phyloP scores from a whole-genome alignment of 495 filamentous ascomycete genomes.

The Clavariopsis aquatica region DNA sequence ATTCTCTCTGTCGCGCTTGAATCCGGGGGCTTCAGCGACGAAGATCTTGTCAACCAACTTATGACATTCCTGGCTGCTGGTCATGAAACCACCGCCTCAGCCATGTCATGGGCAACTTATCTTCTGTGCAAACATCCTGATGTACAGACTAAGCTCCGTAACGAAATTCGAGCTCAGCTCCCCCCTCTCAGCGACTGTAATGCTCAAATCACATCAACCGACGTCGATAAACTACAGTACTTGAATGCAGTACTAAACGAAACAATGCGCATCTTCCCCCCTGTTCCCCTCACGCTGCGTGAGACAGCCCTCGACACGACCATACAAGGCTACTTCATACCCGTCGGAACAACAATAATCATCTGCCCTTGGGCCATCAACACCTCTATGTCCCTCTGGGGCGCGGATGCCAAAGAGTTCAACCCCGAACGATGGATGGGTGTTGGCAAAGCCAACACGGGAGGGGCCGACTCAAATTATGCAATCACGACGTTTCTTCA shows the following conservation, averaged over 20 bases:
- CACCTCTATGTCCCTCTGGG: conserved; percentile 43
- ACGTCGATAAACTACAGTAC: conserved; percentile 59
- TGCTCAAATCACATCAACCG: conserved; percentile 52
- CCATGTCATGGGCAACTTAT: conserved; percentile 63
- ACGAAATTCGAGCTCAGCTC: conserved; percentile 63
- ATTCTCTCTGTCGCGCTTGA: conserved; percentile 82
- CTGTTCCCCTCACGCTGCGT: conserved; percentile 65
- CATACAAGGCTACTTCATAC: conserved; percentile 58
- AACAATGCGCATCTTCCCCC: conserved; percentile 58
- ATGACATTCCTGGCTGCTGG: conserved; percentile 96
- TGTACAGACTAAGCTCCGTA: conserved; percentile 58
- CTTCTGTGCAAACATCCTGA: conserved; percentile 60
- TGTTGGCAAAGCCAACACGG: conserved; percentile 43
- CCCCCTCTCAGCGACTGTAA: conserved; percentile 54
- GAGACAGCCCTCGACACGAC: conserved; percentile 63
- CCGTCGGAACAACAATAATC: conserved; percentile 57
- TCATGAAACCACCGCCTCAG: conserved; percentile 73
- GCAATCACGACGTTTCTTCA: conserved; percentile 49
- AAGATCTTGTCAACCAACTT: conserved; percentile 82
- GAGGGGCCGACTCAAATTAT: conserved; percentile 47
- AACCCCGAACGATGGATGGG: conserved; percentile 50
- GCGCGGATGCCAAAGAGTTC: conserved; percentile 46
- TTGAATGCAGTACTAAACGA: conserved; percentile 66
- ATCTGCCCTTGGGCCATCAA: conserved; percentile 53
- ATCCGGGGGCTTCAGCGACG: conserved; percentile 73